Evolutionary conservation across 2,329 filamentous ascomycete genomes (phyloP).

Genomic region (Curvularia eragrostidis): DNA sequence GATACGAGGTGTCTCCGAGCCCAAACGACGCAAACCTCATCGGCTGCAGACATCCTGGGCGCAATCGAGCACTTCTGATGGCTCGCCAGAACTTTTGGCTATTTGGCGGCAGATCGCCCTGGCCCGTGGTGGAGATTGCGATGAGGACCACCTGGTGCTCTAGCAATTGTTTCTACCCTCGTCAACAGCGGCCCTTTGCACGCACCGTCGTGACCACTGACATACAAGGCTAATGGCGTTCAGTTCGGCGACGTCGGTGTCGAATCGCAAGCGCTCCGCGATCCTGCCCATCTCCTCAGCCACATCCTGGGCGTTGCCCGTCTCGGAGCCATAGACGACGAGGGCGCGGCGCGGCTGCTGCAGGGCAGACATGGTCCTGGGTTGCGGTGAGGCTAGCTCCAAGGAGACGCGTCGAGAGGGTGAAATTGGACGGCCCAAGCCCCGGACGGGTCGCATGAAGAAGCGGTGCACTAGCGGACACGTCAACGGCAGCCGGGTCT

Average conservation of each 20-base stretch:
- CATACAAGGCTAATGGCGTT: conserved; percentile 77
- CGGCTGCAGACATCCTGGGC: conserved; percentile 69
- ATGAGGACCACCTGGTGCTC: conserved; percentile 71
- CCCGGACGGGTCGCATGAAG: conserved; percentile 24
- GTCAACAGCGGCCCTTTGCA: conserved; percentile 12
- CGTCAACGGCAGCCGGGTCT: conserved; percentile 37
- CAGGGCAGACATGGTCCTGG: conserved; percentile 1
- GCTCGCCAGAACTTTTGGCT: conserved; percentile 83
- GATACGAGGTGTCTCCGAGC: conserved; percentile 92
- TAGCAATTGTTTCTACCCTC: conserved; percentile 51
- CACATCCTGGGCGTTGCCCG: conserved; percentile 90
- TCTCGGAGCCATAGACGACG: conserved; percentile 92
- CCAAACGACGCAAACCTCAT: conserved; percentile 86
- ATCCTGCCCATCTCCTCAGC: conserved; percentile 81
- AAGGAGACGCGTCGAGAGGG: conserved; percentile 16
- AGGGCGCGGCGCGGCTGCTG: conserved; percentile 59
- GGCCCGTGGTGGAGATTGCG: conserved; percentile 88
- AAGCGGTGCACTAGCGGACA: conserved; percentile 39
- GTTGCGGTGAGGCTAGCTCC: conserved; percentile 30
- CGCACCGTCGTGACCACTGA: conserved; percentile 20
- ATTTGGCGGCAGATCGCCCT: conserved; percentile 91
- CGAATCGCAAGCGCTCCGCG: conserved; percentile 79
- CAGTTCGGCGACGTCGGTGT: conserved; percentile 76
- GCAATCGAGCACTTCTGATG: conserved; percentile 78
- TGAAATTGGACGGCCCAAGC: conserved; percentile 27